Evolutionary conservation across 768 basidiomycete species (phyloP).

Genomic region (Trametes coccinea): DNA sequence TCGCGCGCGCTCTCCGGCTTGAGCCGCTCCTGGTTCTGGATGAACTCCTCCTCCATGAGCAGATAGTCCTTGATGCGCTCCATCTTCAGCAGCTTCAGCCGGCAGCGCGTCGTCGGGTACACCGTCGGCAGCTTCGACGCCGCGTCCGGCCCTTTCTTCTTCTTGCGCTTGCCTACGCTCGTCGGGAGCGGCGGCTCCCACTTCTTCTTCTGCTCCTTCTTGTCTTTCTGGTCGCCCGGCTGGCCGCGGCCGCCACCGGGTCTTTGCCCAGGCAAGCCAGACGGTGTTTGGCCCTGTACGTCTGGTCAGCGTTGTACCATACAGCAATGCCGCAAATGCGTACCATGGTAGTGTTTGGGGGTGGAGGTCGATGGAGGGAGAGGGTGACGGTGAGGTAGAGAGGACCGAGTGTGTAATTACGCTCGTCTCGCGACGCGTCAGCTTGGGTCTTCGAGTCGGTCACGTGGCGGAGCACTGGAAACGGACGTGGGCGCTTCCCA

Average conservation of each 20-base stretch:
- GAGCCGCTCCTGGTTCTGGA: slow-evolving; percentile 87
- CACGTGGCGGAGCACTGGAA: slow-evolving; percentile 16
- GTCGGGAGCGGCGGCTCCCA: slow-evolving; percentile 99
- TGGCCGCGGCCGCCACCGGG: slow-evolving; percentile 28
- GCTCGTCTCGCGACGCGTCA: slow-evolving; percentile 37
- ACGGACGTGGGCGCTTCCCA: slow-evolving; percentile 8
- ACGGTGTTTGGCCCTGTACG: slow-evolving; percentile 72
- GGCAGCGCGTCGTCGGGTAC: slow-evolving; percentile 92
- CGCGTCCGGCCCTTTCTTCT: slow-evolving; percentile 82
- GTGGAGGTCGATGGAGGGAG: not conserved
- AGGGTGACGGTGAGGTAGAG: not conserved
- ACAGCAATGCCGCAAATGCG: not conserved
- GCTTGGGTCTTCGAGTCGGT: slow-evolving; percentile 16
- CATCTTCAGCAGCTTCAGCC: slow-evolving; percentile 91
- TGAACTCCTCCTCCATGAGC: slow-evolving; percentile 92
- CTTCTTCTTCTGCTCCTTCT: slow-evolving; percentile 77
- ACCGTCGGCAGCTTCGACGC: slow-evolving; percentile 91
- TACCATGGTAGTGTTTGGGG: slow-evolving; percentile 18
- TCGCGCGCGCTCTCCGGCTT: slow-evolving; percentile 87
- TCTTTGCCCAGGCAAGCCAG: slow-evolving; percentile 46
- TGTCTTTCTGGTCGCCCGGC: slow-evolving; percentile 47
- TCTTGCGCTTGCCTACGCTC: slow-evolving; percentile 95
- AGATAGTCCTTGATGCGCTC: slow-evolving; percentile 99
- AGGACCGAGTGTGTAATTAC: slow-evolving; percentile 7
- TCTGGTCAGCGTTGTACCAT: not conserved